Percentiles rank a stretch among this genome's conserved stretches.
phyloP scores from a whole-genome alignment of 306 rosid species.

The Potentilla sterilis region DNA sequence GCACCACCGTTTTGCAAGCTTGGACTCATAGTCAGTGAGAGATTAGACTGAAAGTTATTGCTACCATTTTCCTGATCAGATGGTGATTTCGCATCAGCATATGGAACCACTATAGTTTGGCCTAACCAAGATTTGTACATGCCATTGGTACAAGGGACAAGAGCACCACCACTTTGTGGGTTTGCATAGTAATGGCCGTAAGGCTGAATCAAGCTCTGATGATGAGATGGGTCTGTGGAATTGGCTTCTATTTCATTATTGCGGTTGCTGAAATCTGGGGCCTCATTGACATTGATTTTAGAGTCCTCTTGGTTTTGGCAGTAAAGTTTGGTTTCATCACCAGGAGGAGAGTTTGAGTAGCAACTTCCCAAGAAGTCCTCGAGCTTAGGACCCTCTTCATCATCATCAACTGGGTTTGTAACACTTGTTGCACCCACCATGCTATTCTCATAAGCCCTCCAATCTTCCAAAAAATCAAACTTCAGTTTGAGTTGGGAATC shows the following conservation, averaged over 20 bases:
- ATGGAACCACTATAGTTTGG: slow-evolving; percentile 40
- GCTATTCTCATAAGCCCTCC: slow-evolving; percentile 64
- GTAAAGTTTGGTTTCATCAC: slow-evolving; percentile 47
- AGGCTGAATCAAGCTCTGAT: slow-evolving; percentile 31
- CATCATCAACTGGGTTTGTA: slow-evolving; percentile 24
- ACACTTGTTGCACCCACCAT: slow-evolving; percentile 44
- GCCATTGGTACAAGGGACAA: slow-evolving; percentile 35
- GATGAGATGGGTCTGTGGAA: slow-evolving; percentile 34
- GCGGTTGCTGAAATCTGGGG: slow-evolving; percentile 47
- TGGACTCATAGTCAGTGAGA: slow-evolving; percentile 72
- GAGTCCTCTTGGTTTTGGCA: slow-evolving; percentile 39
- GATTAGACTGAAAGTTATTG: slow-evolving; percentile 43
- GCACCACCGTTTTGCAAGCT: slow-evolving; percentile 39
- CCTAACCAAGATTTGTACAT: slow-evolving; percentile 75
- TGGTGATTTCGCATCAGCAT: slow-evolving; percentile 39
- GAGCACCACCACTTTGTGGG: slow-evolving; percentile 32
- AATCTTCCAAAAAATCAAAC: slow-evolving; percentile 38
- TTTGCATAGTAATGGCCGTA: slow-evolving; percentile 42
- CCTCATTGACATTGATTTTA: slow-evolving; percentile 55
- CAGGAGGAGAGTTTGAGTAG: slow-evolving; percentile 61
- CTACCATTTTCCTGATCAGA: slow-evolving; percentile 41
- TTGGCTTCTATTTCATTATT: slow-evolving; percentile 35
- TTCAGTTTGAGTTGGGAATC: background rate
- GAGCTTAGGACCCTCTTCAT: slow-evolving; percentile 77
- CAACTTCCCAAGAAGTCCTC: slow-evolving; percentile 88